Base-by-base conservation (phyloP, 2,329 filamentous ascomycete species). In the Fusarium buxicola region DNA sequence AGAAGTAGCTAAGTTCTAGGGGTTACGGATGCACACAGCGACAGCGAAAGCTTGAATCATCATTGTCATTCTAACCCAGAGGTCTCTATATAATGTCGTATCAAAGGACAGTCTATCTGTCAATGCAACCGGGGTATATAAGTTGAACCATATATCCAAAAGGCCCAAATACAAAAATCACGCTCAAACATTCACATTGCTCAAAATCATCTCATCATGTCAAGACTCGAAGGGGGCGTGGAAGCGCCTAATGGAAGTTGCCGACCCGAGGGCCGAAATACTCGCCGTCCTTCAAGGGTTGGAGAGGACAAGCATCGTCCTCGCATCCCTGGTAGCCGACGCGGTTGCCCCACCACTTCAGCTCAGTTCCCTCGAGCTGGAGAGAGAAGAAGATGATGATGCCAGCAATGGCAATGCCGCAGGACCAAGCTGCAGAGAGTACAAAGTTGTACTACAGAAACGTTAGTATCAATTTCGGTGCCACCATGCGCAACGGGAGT, bases 371-470 rank as follows among this genome's bases (percentile, higher is more conserved):
- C n/a, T 76, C 75, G 63, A 78, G 81, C 61, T 83, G 78, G 13
- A 85, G 71, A 12, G 78, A 75, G 65, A 85, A 86, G 76, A 85
- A 84, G 60, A 85, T 83, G 63, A 85, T 73, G 59, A 85, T 78
- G 47, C 75, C 82, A 0, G 81, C 73, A 41, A 85, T 78, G 49
- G 82, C 82, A 35, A 85, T 79, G 27, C 78, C 82, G 21, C 78
- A 79, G 16, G 77, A 81, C 71, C 82, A 81, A 12, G 82, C 78
- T 13, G 82, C 81, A 8, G 82, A 83, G 21, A 84, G 75, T 38
- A 84, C 81, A 66, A 83, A 84, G 66, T 83, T 84, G 72, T 85
- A 85, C 77, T 81, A 25, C 1, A 6, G 35, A 11, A 2, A 7
- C 15, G 48, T 59, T 57, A 69, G 58, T 34, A 30, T 11, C 13